Conservation (phyloP, 2,329 filamentous ascomycete species). For the Lasiodiplodia sp. region DNA sequence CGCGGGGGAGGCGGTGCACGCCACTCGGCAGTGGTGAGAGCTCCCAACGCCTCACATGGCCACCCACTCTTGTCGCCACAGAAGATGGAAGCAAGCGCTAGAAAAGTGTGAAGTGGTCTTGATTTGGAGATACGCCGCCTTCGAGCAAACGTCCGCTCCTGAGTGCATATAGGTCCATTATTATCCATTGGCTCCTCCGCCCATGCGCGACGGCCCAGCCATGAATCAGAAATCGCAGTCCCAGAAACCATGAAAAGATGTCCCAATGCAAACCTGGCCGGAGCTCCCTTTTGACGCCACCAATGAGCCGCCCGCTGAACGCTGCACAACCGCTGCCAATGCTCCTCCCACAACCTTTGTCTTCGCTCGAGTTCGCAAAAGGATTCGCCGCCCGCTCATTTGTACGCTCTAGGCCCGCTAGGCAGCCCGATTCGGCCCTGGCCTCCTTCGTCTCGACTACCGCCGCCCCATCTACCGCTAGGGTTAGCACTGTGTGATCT, state of each 20-base stretch:
- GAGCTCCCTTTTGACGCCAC: conserved; percentile 25
- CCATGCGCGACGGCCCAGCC: conserved; percentile 12
- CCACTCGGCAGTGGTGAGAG: conserved; percentile 3
- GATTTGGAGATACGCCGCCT: neutral
- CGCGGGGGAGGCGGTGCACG: conserved; percentile 11
- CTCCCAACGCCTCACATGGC: neutral
- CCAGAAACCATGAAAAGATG: conserved; percentile 22
- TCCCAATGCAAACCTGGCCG: conserved; percentile 10
- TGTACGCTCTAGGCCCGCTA: conserved; percentile 29
- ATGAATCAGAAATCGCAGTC: conserved; percentile 15
- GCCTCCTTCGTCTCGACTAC: conserved; percentile 8
- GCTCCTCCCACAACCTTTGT: neutral
- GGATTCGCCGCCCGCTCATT: neutral
- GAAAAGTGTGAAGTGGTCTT: conserved; percentile 1
- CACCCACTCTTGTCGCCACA: neutral
- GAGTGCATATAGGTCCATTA: conserved; percentile 19
- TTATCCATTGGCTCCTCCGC: neutral
- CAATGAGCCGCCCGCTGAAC: conserved; percentile 28
- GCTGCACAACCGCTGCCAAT: conserved; percentile 22
- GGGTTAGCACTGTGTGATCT: conserved; percentile 31
- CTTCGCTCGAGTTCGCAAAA: conserved; percentile 13
- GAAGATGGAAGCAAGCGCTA: neutral
- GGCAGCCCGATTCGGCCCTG: conserved; percentile 17
- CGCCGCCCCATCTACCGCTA: conserved; percentile 23
- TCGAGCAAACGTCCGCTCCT: neutral